A percentile compares a stretch with the other conserved stretches of the same genome.
phyloP scores from a whole-genome alignment of 805 yeast species.

The Candida adriatica region DNA sequence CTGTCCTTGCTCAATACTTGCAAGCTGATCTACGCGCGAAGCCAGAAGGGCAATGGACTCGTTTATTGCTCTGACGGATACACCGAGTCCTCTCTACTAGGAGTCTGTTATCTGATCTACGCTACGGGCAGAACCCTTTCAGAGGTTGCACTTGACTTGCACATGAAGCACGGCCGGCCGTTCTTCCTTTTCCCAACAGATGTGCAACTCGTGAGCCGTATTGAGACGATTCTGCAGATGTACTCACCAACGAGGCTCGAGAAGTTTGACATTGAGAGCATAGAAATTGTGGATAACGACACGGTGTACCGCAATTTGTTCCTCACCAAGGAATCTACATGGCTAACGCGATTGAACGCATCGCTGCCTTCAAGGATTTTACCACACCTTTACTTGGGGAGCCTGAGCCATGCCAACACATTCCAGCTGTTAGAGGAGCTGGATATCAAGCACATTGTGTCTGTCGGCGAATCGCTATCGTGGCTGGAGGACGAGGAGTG shows the following conservation, averaged over 20 bases:
- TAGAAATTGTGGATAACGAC: slow-evolving; percentile 21
- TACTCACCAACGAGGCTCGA: slow-evolving; percentile 43
- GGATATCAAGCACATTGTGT: slow-evolving; percentile 67
- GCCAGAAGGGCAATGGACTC: slow-evolving; percentile 32
- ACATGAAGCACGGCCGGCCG: slow-evolving; percentile 61
- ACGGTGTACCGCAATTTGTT: slow-evolving; percentile 30
- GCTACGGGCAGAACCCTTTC: slow-evolving; percentile 52
- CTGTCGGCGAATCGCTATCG: slow-evolving; percentile 74
- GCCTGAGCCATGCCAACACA: slow-evolving; percentile 73
- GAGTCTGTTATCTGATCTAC: slow-evolving; percentile 66
- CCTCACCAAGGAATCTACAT: slow-evolving; percentile 19
- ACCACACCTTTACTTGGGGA: slow-evolving; percentile 81
- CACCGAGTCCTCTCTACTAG: slow-evolving; percentile 79
- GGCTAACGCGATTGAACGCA: slow-evolving; percentile 39
- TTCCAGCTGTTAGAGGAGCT: slow-evolving; percentile 53
- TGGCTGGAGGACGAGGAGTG: slow-evolving; percentile 42
- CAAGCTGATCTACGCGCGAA: slow-evolving; percentile 50
- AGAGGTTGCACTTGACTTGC: slow-evolving; percentile 61
- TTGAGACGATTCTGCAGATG: slow-evolving; percentile 54
- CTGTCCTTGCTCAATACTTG: slow-evolving; percentile 61
- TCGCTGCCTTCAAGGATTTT: slow-evolving; percentile 79
- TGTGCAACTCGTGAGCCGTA: slow-evolving; percentile 52
- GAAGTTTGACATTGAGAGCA: slow-evolving; percentile 7
- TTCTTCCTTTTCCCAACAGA: slow-evolving; percentile 80
- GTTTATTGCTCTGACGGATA: slow-evolving; percentile 87